Evolutionary conservation across 495 filamentous ascomycete species (phyloP), one percentile per base, ranked within the genome.

Genomic region (Penicillium taxi): DNA sequence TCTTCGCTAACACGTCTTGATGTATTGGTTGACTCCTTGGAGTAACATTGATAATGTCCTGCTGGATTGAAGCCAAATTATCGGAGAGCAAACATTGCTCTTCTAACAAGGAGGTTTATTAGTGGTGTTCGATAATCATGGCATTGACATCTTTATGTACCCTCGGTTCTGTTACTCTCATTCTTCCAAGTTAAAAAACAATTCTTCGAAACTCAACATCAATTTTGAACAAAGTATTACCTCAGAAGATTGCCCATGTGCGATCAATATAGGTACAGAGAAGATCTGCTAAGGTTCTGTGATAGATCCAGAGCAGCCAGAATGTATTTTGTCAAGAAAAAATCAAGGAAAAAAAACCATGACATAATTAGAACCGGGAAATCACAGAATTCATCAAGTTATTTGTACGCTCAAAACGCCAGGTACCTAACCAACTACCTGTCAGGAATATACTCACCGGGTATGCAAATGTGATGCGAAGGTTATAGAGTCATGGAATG

Each of bases 81-180:
- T 66, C 43, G 0, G 80, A 73, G 0, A 94, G 70, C 6, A 90
- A 70, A 31, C 79, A 73, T 44, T 84, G 76, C 27, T 75, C 72
- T 46, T 78, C 62, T 5, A 88, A 51, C 6, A 68, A 66, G 22
- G 64, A 63, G 26, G 83, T 64, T 46, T 81, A 94, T 1, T 48
- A 45, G 6, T 69, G 55, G 53, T 95, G 88, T 0, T 78, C 74
- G 12, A 59, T 55, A 11, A 86, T 74, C 84, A 96, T 94, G 6
- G 72, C 73, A 48, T 94, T 85, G 4, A 96, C 75, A 47, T 94
- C 88, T 19, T 74, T n/a, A n/a, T n/a, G n/a, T n/a, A n/a, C n/a
- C n/a, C n/a, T n/a, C n/a, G n/a, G n/a, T n/a, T n/a, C n/a, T n/a
- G n/a, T n/a, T n/a, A n/a, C n/a, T n/a, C n/a, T n/a, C n/a, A n/a